These are phyloP conservation scores for Amaranthus cruentus DNA, from an alignment of 148 eudicot species.

Conservation along the genomic window DNA sequence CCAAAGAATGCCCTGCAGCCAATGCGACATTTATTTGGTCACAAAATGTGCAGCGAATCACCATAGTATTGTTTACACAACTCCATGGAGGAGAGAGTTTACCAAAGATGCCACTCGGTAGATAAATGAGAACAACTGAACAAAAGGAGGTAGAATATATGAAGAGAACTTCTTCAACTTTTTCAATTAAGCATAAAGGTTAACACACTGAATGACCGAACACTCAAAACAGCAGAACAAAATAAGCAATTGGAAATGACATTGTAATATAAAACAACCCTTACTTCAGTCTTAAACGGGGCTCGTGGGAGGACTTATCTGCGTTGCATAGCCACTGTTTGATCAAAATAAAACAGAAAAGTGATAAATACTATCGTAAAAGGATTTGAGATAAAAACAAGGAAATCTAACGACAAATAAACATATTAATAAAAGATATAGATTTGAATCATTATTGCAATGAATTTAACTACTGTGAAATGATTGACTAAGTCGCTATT, in stretches of 20 bases:
- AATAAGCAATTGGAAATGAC: background rate
- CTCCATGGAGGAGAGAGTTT: too few relatives aligned
- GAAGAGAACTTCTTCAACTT: background rate
- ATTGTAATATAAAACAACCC: constrained; percentile 16
- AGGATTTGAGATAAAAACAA: constrained; percentile 4
- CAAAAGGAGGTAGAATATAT: too few relatives aligned
- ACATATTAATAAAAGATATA: background rate
- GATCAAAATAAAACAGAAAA: constrained; percentile 18
- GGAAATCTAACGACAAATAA: background rate
- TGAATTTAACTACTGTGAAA: too few relatives aligned
- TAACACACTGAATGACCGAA: background rate
- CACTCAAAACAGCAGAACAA: too few relatives aligned
- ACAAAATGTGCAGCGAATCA: background rate
- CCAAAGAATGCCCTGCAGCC: constrained; percentile 85
- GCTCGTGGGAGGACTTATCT: constrained; percentile 93
- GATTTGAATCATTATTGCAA: too few relatives aligned
- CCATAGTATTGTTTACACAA: too few relatives aligned
- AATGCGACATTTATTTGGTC: background rate
- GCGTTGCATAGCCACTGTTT: constrained; percentile 97
- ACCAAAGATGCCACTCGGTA: too few relatives aligned
- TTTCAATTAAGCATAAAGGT: background rate
- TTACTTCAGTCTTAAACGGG: constrained; percentile 86
- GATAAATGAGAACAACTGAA: too few relatives aligned
- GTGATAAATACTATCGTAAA: constrained; percentile 7
- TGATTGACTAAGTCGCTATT: too few relatives aligned